Percentiles rank a stretch among this genome's conserved stretches.
phyloP scores from a whole-genome alignment of 768 basidiomycete species.

The Leccinum variicolor region DNA sequence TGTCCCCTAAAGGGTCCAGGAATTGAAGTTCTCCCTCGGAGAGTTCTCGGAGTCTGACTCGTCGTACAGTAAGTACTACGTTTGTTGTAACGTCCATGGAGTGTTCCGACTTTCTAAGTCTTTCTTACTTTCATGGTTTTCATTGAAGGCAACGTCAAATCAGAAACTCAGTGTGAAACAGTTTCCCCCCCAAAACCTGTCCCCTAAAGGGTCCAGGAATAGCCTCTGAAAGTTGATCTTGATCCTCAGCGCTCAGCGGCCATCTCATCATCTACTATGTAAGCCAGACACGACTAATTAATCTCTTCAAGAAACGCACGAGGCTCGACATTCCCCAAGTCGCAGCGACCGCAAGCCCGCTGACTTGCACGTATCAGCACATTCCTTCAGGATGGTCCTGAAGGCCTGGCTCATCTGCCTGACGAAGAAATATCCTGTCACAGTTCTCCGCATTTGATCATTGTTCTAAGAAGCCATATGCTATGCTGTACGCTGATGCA shows the following conservation, averaged over 20 bases:
- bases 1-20: too few species aligned
- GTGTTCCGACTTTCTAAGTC: not conserved
- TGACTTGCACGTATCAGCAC: not conserved
- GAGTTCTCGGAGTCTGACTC: too few species aligned
- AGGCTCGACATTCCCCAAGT: not conserved
- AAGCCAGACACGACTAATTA: not conserved
- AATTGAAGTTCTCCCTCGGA: too few species aligned
- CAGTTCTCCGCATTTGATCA: too few species aligned
- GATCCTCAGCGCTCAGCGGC: not conserved
- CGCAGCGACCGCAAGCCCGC: not conserved
- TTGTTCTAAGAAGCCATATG: not conserved
- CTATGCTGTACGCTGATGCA: not conserved
- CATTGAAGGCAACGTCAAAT: not conserved
- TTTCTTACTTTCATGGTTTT: too few species aligned
- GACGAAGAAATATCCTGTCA: not conserved
- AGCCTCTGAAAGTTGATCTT: not conserved
- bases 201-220: too few species aligned
- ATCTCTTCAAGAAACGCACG: not conserved
- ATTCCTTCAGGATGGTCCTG: not conserved
- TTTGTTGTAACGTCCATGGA: not conserved
- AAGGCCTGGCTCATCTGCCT: not conserved
- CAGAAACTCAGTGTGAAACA: too few species aligned
- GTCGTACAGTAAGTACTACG: too few species aligned
- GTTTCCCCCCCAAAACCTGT: too few species aligned
- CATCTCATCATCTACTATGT: not conserved